Base-by-base conservation (phyloP, 805 yeast species). In the Jamesozyma hellenica region DNA sequence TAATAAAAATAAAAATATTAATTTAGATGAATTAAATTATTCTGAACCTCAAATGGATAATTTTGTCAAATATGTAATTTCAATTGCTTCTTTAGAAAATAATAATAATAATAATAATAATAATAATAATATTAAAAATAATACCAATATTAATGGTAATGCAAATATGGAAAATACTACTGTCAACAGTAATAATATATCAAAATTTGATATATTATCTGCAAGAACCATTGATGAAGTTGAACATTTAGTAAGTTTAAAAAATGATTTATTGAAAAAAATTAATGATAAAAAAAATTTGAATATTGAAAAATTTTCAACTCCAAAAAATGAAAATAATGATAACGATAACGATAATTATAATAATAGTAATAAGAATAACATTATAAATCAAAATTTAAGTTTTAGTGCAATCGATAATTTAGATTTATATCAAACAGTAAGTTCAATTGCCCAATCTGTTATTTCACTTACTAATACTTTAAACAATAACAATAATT, bases 151-250 rank as follows among this genome's bases (percentile, higher is more conserved):
- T 27, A n/a, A 13, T 4, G 16, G 14, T n/a, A 18, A 7, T 17
- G 23, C 3, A 17, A 12, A 11, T 11, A 31, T 3, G 4, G 23
- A 59, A 17, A 55, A 56, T 31, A 42, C 35, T 16, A 47, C 45
- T 14, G 42, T 11, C 5, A 34, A 6, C 14, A 27, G 2, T 23
- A 25, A 12, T 32, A 40, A 9, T 51, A 43, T 29, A n/a, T 48
- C 60, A 2, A 70, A 76, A 47, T 68, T 76, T 42, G 90, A 82
- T 57, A 63, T 79, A 8, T 58, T 82, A 41, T 76, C 85, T 56
- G 85, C 85, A 2, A 65, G 86, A 52, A 76, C 82, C 2, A 70
- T 80, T 21, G 81, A 77, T 47, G 88, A 82, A 53, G 71, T 79
- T 35, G 82, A 78, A 50, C 70, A 60, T 44, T 58, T 77, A 35